Base-by-base conservation (phyloP, 306 rosid species). In the Mimosa pudica region DNA sequence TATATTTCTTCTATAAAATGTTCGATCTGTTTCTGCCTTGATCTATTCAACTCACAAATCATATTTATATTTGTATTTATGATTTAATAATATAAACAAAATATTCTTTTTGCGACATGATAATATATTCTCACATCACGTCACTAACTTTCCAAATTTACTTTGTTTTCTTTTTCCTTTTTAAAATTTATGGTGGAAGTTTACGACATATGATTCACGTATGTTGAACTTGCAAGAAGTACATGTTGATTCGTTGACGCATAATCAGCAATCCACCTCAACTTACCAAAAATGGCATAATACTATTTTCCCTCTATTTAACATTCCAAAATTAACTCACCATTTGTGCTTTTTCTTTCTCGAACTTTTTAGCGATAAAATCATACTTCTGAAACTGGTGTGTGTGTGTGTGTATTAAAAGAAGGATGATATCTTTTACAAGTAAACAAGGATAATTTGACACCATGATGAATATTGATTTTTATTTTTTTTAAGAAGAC, bases 131-230 rank as follows among this genome's bases (percentile, higher is more conserved):
- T 73, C 85, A 61, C 79, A 9, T 30, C 67, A 32, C 49, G 83
- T 78, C 36, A 20, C 77, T 66, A 78, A 49, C 51, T 63, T 72
- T 77, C 24, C 58, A 12, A 35, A 33, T 20, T 73, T 67, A 13
- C 54, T 45, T 72, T 42, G 10, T 16, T 54, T 62, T 47, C 30
- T 41, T 48, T 36, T 54, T 64, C 12, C 61, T 71, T 67, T 41
- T 73, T 38, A 74, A 55, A 70, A 61, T 62, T 18, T 32, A n/a
- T 69, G 71, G 80, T 79, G 85, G 89, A 74, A 67, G 73, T 83
- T 78, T 70, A 45, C 52, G 36, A 71, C 36, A 36, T 17, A 79
- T 17, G 47, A 71, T 74, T 44, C 73, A 62, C 20, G 36, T 71
- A 60, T 30, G 9, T 32, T 12, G 79, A 74, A 75, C n/a, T 70